phyloP scores from a whole-genome alignment of 164 flowering plant genomes.

The Annona cherimola region DNA sequence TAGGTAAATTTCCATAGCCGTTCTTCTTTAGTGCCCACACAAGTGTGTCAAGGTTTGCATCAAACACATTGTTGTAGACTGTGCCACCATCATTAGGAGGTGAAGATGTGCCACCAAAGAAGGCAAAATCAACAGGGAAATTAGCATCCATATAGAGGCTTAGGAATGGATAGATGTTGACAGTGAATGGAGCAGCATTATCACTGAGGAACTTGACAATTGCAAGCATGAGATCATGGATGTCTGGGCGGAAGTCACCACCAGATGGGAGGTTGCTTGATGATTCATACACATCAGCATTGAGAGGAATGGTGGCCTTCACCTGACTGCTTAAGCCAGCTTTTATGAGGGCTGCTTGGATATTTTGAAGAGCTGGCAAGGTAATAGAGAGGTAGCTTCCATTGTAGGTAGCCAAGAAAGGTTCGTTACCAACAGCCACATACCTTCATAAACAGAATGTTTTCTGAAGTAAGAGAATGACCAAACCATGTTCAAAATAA shows the following conservation, averaged over 20 bases:
- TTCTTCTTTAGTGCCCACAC: conserved; percentile 3
- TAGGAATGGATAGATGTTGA: conserved; percentile 14
- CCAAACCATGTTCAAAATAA: background rate
- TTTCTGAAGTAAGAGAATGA: background rate
- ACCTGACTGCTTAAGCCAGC: conserved; percentile 11
- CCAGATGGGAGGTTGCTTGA: conserved; percentile 47
- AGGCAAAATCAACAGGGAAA: conserved; percentile 12
- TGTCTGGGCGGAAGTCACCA: conserved; percentile 74
- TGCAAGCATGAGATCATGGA: conserved; percentile 51
- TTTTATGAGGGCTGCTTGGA: conserved; percentile 13
- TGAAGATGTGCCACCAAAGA: conserved; percentile 5
- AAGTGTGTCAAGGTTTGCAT: conserved; percentile 12
- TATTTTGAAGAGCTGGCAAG: conserved; percentile 15
- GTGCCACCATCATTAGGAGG: conserved; percentile 5
- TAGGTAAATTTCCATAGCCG: conserved; percentile 3
- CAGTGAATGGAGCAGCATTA: conserved; percentile 7
- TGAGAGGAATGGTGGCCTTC: conserved; percentile 10
- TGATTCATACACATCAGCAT: conserved; percentile 52
- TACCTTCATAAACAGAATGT: background rate
- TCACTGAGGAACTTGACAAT: conserved; percentile 10
- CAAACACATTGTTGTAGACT: conserved; percentile 11
- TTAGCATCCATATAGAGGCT: conserved; percentile 2
- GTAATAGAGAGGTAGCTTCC: conserved; percentile 6
- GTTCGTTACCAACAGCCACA: conserved; percentile 13
- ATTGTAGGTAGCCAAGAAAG: conserved; percentile 12